Percentiles rank a stretch among this genome's conserved stretches.
Conservation (phyloP, 2,329 filamentous ascomycete species). For the Penicillium freii region DNA sequence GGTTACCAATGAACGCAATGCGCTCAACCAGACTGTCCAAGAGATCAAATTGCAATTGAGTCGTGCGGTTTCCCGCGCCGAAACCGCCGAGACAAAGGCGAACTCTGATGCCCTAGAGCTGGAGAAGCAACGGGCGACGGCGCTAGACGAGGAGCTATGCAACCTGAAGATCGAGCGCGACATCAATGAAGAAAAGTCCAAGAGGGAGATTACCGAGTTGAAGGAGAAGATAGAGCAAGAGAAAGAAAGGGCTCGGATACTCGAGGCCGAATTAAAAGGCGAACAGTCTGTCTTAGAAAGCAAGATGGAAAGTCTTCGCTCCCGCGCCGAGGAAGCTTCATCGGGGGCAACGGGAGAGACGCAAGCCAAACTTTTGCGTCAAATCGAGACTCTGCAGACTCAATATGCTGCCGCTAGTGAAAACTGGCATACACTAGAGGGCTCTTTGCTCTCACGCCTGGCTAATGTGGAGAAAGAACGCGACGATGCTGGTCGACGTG, state of each 20-base stretch:
- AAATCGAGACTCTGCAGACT: constrained; percentile 92
- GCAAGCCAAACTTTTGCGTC: constrained; percentile 84
- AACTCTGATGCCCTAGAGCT: constrained; percentile 66
- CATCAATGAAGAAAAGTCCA: constrained; percentile 67
- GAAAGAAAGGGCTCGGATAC: constrained; percentile 64
- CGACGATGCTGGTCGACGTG: constrained; percentile 78
- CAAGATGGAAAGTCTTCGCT: constrained; percentile 83
- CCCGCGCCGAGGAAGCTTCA: constrained; percentile 82
- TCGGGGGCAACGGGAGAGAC: constrained; percentile 77
- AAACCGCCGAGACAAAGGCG: constrained; percentile 64
- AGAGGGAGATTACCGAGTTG: constrained; percentile 67
- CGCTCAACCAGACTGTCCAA: constrained; percentile 63
- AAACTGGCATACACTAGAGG: constrained; percentile 97
- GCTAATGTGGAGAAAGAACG: constrained; percentile 82
- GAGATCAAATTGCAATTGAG: constrained; percentile 69
- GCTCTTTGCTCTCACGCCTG: constrained; percentile 74
- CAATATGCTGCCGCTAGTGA: constrained; percentile 93
- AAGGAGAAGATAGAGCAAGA: constrained; percentile 71
- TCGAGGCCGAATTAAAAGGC: constrained; percentile 75
- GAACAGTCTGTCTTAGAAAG: constrained; percentile 77
- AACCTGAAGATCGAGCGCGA: constrained; percentile 72
- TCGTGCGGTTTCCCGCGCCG: constrained; percentile 64
- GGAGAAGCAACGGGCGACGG: constrained; percentile 57
- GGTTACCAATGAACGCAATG: constrained; percentile 62
- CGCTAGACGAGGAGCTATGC: constrained; percentile 64